Evolutionary conservation across 371 early-diverging fungal genomes (phyloP).

Genomic region (Blyttiomyces sp.): DNA sequence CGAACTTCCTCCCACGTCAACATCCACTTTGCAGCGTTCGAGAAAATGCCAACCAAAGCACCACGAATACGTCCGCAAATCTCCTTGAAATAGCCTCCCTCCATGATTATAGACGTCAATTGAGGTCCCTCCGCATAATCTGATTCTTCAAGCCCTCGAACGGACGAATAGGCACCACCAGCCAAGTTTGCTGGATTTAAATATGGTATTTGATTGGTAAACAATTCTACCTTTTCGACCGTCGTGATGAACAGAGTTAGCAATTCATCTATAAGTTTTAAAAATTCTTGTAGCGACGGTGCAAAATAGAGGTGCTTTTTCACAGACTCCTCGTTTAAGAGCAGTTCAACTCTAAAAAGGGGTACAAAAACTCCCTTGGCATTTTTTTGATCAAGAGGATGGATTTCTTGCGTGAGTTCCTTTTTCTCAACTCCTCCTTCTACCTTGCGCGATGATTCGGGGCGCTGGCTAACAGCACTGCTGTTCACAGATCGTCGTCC

Average conservation of each 20-base stretch:
- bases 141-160: slow-evolving; percentile 45
- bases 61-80: slow-evolving; percentile 53
- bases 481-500: neutral
- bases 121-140: slow-evolving; percentile 52
- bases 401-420: neutral
- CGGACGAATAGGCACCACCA: slow-evolving; percentile 45
- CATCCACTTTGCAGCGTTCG: slow-evolving; percentile 47
- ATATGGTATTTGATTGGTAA: slow-evolving; percentile 50
- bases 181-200: slow-evolving; percentile 42
- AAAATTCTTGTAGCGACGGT: slow-evolving; percentile 43
- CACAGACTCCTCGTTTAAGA: slow-evolving; percentile 22
- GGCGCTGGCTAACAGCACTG: neutral
- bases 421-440: neutral
- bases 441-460: neutral
- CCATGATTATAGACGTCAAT: slow-evolving; percentile 40
- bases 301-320: slow-evolving; percentile 33
- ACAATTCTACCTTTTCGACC: slow-evolving; percentile 36
- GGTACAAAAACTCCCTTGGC: slow-evolving; percentile 25
- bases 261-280: slow-evolving; percentile 38
- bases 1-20: slow-evolving; percentile 40
- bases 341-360: slow-evolving; percentile 45
- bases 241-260: slow-evolving; percentile 40
- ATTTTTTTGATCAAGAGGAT: too few species aligned
- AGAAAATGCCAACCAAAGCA: slow-evolving; percentile 46
- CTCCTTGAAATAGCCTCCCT: slow-evolving; percentile 50